Base-by-base conservation (phyloP, 495 filamentous ascomycete genomes). In the Hypoxylon fuscum region DNA sequence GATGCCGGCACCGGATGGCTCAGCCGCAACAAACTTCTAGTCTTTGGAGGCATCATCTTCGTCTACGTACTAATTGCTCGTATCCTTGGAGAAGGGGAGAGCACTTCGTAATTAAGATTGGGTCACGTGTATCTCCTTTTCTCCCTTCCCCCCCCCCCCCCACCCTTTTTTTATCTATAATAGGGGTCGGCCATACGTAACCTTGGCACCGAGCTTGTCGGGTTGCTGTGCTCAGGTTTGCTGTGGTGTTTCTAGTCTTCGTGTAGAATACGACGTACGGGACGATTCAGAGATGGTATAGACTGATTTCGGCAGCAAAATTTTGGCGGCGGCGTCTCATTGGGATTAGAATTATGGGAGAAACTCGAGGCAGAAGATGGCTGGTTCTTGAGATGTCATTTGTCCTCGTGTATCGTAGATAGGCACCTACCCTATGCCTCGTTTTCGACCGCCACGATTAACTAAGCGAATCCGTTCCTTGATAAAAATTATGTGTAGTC, bases 1-100 rank as follows among this genome's bases (percentile, higher is more conserved):
- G 90, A 93, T 64, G 91, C 88, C 7, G 90, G 94, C 1, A 87
- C 90, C 54, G 83, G 91, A 38, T 96, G 93, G 93, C 70, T 92
- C 35, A 77, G 82, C 54, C 83, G 87, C 51, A 88, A 97, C 75
- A 92, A 91, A 75, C 72, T 94, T 45, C 77, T 88, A 65, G 77
- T 96, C 31, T 83, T 82, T 3, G 81, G 88, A 12, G 86, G 76
- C 1, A 69, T 88, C 9, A 72, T 96, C 31, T 89, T 96, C 64
- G 77, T 86, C 5, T 96, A 94, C 74, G 91, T 92, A 10, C 72
- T 97, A 43, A 77, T 96, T 25, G 87, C 90, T 15, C 80, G 93
- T 69, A 69, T 94, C 22, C 74, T 96, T 4, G 90, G 77, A 32
- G 77, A 78, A 47, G 77, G 64, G 18, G 62, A 66, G 43, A 48